Percentiles rank a stretch among this genome's conserved stretches.
phyloP scores from a whole-genome alignment of 306 rosid species.

The Heteromeles arbutifolia region DNA sequence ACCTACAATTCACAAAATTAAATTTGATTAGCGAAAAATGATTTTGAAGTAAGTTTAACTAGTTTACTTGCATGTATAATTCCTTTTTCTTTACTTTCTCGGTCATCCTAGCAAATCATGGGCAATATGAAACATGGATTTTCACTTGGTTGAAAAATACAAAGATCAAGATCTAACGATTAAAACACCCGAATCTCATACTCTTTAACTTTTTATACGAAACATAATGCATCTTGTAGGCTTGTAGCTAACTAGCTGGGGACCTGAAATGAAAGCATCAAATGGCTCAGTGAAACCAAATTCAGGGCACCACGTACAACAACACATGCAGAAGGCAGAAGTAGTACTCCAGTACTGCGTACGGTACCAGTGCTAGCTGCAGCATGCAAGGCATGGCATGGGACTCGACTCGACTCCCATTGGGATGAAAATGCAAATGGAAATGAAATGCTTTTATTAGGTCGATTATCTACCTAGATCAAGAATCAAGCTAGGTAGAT shows the following conservation, averaged over 20 bases:
- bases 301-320: conserved; percentile 17
- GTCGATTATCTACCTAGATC: not conserved
- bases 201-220: no score
- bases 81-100: not conserved
- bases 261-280: not conserved
- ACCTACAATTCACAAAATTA: no score
- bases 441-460: not conserved
- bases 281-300: conserved; percentile 15
- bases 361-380: not conserved
- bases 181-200: no score
- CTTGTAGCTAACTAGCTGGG: not conserved
- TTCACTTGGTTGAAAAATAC: no score
- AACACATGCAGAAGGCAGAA: not conserved
- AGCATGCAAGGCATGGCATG: not conserved
- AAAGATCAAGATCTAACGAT: no score
- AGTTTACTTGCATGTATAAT: not conserved
- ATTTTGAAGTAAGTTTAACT: not conserved
- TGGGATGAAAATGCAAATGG: not conserved
- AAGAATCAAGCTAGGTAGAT: not conserved
- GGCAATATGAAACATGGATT: no score
- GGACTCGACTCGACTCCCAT: not conserved
- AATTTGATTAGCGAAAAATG: not conserved
- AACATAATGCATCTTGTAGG: not conserved
- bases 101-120: not conserved
- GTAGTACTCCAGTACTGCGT: not conserved